Percentiles rank a stretch among this genome's conserved stretches.
Conservation (phyloP, 2,329 filamentous ascomycete genomes). For the Tolypocladium inflatum region DNA sequence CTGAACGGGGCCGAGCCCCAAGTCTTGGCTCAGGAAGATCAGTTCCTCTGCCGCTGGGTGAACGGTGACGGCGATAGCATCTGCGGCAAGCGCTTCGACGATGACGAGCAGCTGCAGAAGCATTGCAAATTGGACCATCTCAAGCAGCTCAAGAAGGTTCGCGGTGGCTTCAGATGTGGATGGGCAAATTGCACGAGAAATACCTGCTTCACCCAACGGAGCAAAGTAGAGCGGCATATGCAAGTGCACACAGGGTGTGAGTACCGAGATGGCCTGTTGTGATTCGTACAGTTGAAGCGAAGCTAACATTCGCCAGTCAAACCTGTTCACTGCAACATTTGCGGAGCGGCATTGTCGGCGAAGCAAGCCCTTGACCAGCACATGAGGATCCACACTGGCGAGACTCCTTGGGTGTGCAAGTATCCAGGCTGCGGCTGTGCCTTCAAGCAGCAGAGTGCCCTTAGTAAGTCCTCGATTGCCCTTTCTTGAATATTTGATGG, state of each 20-base stretch:
- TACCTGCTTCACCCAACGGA: slow-evolving; percentile 46
- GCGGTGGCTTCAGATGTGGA: slow-evolving; percentile 39
- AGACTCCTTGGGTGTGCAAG: slow-evolving; percentile 52
- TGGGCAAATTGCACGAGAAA: slow-evolving; percentile 48
- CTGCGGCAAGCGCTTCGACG: slow-evolving; percentile 27
- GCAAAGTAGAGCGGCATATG: slow-evolving; percentile 56
- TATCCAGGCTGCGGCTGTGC: slow-evolving; percentile 40
- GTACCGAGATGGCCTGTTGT: slow-evolving; percentile 13
- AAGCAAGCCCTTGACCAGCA: slow-evolving; percentile 61
- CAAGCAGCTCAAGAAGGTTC: slow-evolving; percentile 30
- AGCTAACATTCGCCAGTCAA: slow-evolving; percentile 36
- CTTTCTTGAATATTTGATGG: not conserved
- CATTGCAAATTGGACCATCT: slow-evolving; percentile 45
- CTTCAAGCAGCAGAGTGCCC: slow-evolving; percentile 58
- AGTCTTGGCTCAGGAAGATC: slow-evolving; percentile 11
- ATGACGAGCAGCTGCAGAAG: slow-evolving; percentile 41
- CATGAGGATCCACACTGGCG: slow-evolving; percentile 55
- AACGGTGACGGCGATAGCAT: slow-evolving; percentile 9
- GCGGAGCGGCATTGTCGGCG: slow-evolving; percentile 51
- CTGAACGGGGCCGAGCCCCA: slow-evolving; percentile 5
- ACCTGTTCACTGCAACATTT: slow-evolving; percentile 46
- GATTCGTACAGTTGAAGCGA: slow-evolving; percentile 1
- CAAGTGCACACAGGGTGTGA: slow-evolving; percentile 56
- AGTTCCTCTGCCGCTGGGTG: slow-evolving; percentile 24
- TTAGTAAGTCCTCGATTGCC: slow-evolving; percentile 37